Conservation (phyloP, 345 rosid genomes). For the Linum trigynum region DNA sequence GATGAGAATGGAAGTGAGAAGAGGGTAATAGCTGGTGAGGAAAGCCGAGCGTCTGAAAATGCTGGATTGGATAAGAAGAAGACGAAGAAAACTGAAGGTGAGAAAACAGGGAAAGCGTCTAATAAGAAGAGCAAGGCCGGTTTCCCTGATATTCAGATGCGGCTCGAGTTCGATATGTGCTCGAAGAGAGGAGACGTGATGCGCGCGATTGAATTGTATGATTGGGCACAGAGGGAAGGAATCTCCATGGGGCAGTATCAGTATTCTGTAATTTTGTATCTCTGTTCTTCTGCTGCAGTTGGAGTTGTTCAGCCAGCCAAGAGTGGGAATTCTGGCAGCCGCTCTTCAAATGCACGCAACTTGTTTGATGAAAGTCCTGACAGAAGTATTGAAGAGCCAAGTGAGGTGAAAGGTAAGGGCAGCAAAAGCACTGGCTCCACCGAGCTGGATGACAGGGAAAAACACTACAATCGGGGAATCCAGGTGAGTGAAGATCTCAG, state of each 20-base stretch:
- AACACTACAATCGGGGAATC: slow-evolving; percentile 18
- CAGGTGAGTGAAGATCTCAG: slow-evolving; percentile 37
- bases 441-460: slow-evolving; percentile 1
- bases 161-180: slow-evolving; percentile 43
- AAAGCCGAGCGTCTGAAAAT: background rate
- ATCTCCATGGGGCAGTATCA: slow-evolving; percentile 40
- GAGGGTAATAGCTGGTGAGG: slow-evolving; percentile 4
- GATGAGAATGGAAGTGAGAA: slow-evolving; percentile 5
- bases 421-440: slow-evolving; percentile 4
- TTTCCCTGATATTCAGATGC: slow-evolving; percentile 16
- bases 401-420: slow-evolving; percentile 8
- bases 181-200: slow-evolving; percentile 49
- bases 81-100: slow-evolving; percentile 8
- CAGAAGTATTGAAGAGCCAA: slow-evolving; percentile 6
- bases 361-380: slow-evolving; percentile 12
- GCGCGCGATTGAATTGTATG: slow-evolving; percentile 44
- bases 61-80: slow-evolving; percentile 10
- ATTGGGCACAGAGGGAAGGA: slow-evolving; percentile 37
- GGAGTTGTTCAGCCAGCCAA: slow-evolving; percentile 58
- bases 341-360: slow-evolving; percentile 20
- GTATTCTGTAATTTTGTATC: slow-evolving; percentile 46
- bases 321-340: slow-evolving; percentile 32
- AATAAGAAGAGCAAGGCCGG: slow-evolving; percentile 25
- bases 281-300: slow-evolving; percentile 62
- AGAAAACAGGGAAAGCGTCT: slow-evolving; percentile 14